Evolutionary conservation across 2,329 filamentous ascomycete genomes (phyloP).

Genomic region (Penicillium capsulatum): DNA sequence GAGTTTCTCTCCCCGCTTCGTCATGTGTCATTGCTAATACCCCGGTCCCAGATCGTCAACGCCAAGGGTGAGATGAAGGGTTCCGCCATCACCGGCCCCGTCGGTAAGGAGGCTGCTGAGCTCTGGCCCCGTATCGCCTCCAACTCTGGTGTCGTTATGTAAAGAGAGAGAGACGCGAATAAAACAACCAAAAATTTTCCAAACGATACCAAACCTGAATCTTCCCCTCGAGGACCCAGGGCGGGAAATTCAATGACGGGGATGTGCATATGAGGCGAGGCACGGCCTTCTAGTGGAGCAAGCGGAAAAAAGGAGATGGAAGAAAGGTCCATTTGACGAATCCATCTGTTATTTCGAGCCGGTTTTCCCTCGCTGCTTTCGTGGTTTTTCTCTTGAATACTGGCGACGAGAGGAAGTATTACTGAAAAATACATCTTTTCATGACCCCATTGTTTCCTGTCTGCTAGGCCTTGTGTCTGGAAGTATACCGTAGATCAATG

Average conservation of each 20-base stretch:
- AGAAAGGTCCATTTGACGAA: constrained; percentile 24
- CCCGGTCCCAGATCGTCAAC: constrained; percentile 80
- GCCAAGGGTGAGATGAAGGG: constrained; percentile 99
- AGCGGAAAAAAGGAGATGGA: constrained; percentile 14
- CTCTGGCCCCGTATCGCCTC: constrained; percentile 99
- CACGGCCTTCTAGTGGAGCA: constrained; percentile 20
- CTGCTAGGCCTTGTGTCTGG: background rate
- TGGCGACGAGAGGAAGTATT: constrained; percentile 25
- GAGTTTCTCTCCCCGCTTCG: background rate
- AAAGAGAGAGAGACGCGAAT: constrained; percentile 49
- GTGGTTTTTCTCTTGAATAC: constrained; percentile 22
- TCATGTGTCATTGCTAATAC: background rate
- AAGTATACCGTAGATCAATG: constrained; percentile 6
- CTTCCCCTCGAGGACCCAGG: constrained; percentile 18
- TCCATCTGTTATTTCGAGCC: constrained; percentile 26
- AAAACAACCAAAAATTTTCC: constrained; percentile 24
- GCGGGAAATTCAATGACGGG: constrained; percentile 11
- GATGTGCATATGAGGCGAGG: constrained; percentile 23
- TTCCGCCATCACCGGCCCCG: constrained; percentile 96
- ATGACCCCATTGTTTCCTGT: constrained; percentile 9
- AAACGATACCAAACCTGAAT: constrained; percentile 28
- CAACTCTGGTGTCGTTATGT: constrained; percentile 99
- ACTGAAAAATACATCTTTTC: constrained; percentile 22
- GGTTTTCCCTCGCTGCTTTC: constrained; percentile 20
- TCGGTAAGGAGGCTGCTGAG: constrained; percentile 99